phyloP scores from a whole-genome alignment of 208 protist genomes.

The Leishmania major region DNA sequence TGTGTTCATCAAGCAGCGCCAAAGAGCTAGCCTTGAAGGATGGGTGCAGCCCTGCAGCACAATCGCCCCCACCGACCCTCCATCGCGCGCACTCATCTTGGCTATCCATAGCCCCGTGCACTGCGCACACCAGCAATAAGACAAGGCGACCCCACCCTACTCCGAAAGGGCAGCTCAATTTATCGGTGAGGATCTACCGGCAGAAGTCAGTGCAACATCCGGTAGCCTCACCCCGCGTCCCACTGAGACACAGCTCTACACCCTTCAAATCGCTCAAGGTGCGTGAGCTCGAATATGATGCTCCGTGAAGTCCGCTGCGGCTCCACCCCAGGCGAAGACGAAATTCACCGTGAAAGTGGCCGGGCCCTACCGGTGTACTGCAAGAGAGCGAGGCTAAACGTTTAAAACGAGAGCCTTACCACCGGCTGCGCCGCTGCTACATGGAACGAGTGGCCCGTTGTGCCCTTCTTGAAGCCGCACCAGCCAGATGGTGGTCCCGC shows the following conservation, averaged over 20 bases:
- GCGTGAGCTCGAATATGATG: not conserved
- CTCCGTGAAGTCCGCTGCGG: not conserved
- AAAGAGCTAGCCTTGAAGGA: not conserved
- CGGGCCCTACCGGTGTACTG: not conserved
- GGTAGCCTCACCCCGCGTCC: not conserved
- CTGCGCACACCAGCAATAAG: not conserved
- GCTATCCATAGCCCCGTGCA: not conserved
- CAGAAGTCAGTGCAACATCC: not conserved
- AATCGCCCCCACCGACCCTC: not conserved
- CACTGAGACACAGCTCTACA: not conserved
- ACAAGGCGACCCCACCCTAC: not conserved
- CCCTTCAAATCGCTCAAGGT: not conserved
- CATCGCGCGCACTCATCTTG: not conserved
- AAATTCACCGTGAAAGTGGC: not conserved
- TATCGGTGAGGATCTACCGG: not conserved
- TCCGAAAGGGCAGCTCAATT: not conserved
- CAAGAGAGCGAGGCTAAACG: not conserved
- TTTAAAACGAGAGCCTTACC: not conserved
- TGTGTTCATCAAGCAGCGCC: not conserved
- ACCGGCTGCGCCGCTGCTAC: not conserved
- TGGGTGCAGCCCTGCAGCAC: not conserved
- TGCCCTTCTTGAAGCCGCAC: not conserved
- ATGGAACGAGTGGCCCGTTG: not conserved
- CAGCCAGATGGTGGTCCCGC: not conserved
- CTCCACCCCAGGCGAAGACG: not conserved